Evolutionary conservation across 1,284 basidiomycete species (phyloP), one percentile per base, ranked within the genome.

Genomic region (Trametes versicolor): DNA sequence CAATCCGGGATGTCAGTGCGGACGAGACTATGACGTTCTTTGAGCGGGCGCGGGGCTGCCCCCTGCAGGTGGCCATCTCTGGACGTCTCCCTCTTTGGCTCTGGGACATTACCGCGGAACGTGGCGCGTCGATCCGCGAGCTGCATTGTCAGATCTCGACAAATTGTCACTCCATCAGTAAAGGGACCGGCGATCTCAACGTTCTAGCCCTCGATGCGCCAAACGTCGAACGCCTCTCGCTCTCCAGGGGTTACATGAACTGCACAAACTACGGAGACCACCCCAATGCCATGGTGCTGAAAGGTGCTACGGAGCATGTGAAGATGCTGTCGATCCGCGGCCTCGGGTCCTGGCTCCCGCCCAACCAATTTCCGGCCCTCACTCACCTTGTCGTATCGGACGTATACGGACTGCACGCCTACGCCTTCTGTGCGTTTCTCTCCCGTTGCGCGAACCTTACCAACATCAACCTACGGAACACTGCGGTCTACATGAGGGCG

Each of bases 111-210:
- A 47, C 41, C 27, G 27, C 27, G 8, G 54, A 47, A 17, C 10
- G 41, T n/a, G 54, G 25, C 4, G 8, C 41, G 17, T 32, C 41
- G 6, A 56, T 56, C 27, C 54, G 27, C 5, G 27, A 56, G 27
- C 54, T 56, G 19, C 43, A 45, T n/a, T 56, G 54, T 12, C 37
- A 39, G 54, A 27, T 56, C 15, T 56, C 53, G 37, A 23, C 21
- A 5, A 27, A 36, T 13, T 12, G 43, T 13, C 17, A 47, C 29
- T 7, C 37, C 10, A 13, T 10, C 32, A 19, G 7, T n/a, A 25
- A 25, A n/a, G 9, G 29, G 10, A 25, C 23, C 25, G 17, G 19
- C 17, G 27, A 45, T 47, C 19, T n/a, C 54, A 13, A 23, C 39
- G 13, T 39, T 15, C 17, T 56, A 27, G 54, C n/a, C 8, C 27